Evolutionary conservation across 306 rosid genomes (phyloP).

Genomic region (Dalbergia oliveri): DNA sequence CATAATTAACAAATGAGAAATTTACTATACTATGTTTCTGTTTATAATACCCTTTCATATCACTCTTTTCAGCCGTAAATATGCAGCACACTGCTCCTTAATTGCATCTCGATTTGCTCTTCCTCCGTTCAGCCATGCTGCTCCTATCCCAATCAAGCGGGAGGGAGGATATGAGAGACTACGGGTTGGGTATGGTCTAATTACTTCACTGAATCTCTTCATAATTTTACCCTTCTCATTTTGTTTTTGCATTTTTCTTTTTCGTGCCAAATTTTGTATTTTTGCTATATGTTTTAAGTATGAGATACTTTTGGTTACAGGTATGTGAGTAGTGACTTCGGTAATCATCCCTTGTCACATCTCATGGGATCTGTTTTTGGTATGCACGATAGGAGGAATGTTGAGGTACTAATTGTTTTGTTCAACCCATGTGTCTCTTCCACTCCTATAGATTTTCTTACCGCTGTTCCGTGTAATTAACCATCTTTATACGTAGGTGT

Average conservation of each 20-base stretch:
- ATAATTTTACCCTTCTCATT: neutral
- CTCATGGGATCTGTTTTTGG: slow-evolving; percentile 98
- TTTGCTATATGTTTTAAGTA: neutral
- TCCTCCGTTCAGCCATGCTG: slow-evolving; percentile 81
- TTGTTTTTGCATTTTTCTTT: slow-evolving; percentile 42
- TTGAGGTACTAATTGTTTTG: slow-evolving; percentile 68
- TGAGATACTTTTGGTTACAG: slow-evolving; percentile 43
- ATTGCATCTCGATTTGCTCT: slow-evolving; percentile 90
- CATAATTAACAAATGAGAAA: neutral
- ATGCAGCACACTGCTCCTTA: slow-evolving; percentile 92
- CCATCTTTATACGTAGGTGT: slow-evolving; percentile 63
- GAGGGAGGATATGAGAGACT: slow-evolving; percentile 80
- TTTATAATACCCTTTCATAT: slow-evolving; percentile 36
- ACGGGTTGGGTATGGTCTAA: slow-evolving; percentile 82
- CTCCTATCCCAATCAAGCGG: slow-evolving; percentile 66
- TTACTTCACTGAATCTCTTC: neutral
- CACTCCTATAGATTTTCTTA: neutral
- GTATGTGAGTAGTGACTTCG: slow-evolving; percentile 64
- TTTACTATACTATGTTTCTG: neutral
- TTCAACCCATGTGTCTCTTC: slow-evolving; percentile 7
- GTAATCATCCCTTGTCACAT: slow-evolving; percentile 75
- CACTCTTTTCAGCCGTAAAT: slow-evolving; percentile 69
- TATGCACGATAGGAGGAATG: slow-evolving; percentile 84
- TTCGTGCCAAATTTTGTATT: neutral
- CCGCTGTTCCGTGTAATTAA: slow-evolving; percentile 15